phyloP scores from a whole-genome alignment of 768 basidiomycete species.

The Sarcodon sp. region DNA sequence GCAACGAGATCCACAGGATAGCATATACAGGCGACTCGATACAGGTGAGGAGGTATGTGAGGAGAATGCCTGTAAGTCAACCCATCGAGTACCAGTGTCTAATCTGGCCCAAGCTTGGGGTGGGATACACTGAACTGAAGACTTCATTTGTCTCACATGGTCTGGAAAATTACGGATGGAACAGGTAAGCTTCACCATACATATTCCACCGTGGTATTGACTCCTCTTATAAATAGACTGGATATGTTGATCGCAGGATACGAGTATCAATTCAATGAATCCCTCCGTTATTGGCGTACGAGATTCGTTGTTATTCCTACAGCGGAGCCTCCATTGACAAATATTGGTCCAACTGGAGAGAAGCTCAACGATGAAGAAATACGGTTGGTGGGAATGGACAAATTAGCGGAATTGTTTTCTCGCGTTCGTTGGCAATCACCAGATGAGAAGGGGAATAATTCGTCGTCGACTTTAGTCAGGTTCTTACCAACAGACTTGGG shows the following conservation, averaged over 20 bases:
- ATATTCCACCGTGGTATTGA: background rate
- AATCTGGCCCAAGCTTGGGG: conserved; percentile 88
- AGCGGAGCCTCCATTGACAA: conserved; percentile 46
- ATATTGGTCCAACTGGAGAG: conserved; percentile 54
- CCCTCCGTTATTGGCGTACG: conserved; percentile 87
- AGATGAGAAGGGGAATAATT: conserved; percentile 32
- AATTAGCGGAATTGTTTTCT: conserved; percentile 80
- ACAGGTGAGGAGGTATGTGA: conserved; percentile 76
- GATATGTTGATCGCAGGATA: conserved; percentile 83
- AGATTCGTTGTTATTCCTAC: conserved; percentile 90
- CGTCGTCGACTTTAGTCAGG: conserved; percentile 45
- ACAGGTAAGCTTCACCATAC: conserved; percentile 35
- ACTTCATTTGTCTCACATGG: conserved; percentile 70
- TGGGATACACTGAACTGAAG: conserved; percentile 71
- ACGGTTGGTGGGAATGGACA: conserved; percentile 81
- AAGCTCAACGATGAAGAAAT: conserved; percentile 77
- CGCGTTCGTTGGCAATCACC: conserved; percentile 69
- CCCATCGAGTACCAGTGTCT: conserved; percentile 76
- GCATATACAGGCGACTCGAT: conserved; percentile 87
- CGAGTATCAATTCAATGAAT: conserved; percentile 68
- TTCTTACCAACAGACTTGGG: conserved; percentile 79
- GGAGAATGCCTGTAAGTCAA: conserved; percentile 50
- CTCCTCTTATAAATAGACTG: conserved; percentile 27
- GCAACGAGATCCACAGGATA: conserved; percentile 89
- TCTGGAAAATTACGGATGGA: conserved; percentile 79